Evolutionary conservation across 495 filamentous ascomycete species (phyloP), one percentile per base, ranked within the genome.

Genomic region (Aspergillus sparsus): DNA sequence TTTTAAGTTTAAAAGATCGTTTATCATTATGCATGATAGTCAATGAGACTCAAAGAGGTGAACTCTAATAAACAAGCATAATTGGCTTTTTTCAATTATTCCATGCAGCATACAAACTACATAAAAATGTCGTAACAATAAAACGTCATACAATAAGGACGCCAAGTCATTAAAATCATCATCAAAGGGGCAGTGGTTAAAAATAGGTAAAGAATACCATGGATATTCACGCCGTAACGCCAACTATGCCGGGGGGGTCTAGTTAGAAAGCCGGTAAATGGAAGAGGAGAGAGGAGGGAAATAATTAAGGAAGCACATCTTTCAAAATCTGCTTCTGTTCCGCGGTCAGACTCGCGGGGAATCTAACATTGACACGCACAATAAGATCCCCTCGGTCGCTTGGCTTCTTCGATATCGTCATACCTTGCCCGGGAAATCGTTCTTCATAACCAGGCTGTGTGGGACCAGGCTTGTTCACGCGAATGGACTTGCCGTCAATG

Each of bases 321-420:
- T 80, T 89, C 62, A 98, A 74, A 62, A 87, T 74, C 31, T 81
- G 74, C 80, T 96, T 98, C 77, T 97, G 92, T 1, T 77, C 72
- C 2, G 81, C 15, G 13, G 88, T 90, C 74, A 98, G 74, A 47
- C 71, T 86, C 3, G 84, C 85, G 6, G 94, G 94, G 79, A 96
- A 98, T 66, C 87, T 91, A 65, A 98, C 91, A 62, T 93, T 93
- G 53, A 95, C 90, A 11, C 84, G 88, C n/a, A 98, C 83, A 58
- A 98, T 77, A 55, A 98, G 87, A 66, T 96, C 88, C 7, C 94
- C 94, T 41, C 94, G 83, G 63, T 91, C 83, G 44, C 72, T 86
- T 1, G 89, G 91, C 64, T 92, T 92, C 81, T 93, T 97, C 52
- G 89, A 90, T 67, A 91, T 84, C 39, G 92, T 90, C 94, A 98